phyloP scores from a whole-genome alignment of 176 grass and related monocot species.

The Triticum turgidum region DNA sequence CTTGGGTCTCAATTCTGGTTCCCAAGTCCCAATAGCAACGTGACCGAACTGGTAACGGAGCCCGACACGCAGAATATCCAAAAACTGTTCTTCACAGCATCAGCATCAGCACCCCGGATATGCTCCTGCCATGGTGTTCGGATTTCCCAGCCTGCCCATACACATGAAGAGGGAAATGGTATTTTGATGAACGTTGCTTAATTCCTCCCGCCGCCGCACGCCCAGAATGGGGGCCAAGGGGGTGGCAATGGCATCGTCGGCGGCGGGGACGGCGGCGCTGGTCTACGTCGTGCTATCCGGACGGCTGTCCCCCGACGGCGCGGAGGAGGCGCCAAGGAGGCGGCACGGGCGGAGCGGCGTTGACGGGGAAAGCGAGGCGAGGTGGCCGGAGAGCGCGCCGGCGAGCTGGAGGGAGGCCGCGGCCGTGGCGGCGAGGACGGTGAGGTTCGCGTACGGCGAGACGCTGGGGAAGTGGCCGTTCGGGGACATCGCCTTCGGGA shows the following conservation, averaged over 20 bases:
- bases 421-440: constrained; percentile 37
- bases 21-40: too few species aligned
- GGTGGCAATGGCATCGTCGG: constrained; percentile 24
- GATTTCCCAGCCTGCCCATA: neutral
- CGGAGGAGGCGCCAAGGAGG: neutral
- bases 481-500: constrained; percentile 71
- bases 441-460: constrained; percentile 53
- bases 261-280: constrained; percentile 51
- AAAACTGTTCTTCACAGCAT: neutral
- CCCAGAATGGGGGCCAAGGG: constrained; percentile 10
- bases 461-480: constrained; percentile 74
- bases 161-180: neutral
- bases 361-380: neutral
- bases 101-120: constrained; percentile 7
- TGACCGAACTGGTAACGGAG: too few species aligned
- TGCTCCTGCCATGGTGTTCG: neutral
- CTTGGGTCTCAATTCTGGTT: too few species aligned
- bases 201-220: neutral
- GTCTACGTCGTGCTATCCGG: constrained; percentile 47
- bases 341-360: neutral
- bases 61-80: constrained; percentile 25
- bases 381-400: constrained; percentile 58
- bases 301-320: constrained; percentile 20
- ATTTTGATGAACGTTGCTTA: neutral
- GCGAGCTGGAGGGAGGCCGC: constrained; percentile 43